phyloP scores from a whole-genome alignment of 2,329 filamentous ascomycete genomes.

The Aspergillus pseudoviridinutans region DNA sequence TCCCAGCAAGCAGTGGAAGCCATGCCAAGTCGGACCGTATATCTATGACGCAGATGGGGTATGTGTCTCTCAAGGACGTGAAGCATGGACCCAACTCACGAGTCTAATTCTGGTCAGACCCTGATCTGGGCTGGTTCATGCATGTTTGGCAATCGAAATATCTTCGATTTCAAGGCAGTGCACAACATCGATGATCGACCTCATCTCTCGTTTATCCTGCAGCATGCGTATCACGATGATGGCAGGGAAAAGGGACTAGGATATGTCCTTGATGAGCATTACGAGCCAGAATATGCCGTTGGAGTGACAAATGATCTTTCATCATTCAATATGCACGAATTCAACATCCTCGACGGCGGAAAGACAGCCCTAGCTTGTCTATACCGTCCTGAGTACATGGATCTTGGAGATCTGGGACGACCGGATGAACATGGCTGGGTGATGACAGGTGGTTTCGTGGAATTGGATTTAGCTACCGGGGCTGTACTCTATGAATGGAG shows the following conservation, averaged over 20 bases:
- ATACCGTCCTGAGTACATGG: conserved; percentile 19
- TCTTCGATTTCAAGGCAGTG: conserved; percentile 47
- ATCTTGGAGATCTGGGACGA: conserved; percentile 28
- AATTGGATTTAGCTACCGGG: conserved; percentile 34
- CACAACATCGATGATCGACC: conserved; percentile 40
- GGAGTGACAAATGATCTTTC: conserved; percentile 23
- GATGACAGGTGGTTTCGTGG: conserved; percentile 34
- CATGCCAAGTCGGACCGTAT: conserved; percentile 45
- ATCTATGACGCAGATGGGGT: conserved; percentile 49
- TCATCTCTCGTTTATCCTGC: conserved; percentile 47
- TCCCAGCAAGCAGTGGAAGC: conserved; percentile 29
- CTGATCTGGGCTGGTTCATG: conserved; percentile 49
- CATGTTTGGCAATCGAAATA: conserved; percentile 44
- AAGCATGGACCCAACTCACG: not conserved
- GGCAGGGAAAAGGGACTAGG: conserved; percentile 44
- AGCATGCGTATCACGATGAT: conserved; percentile 26
- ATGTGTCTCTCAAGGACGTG: conserved; percentile 9
- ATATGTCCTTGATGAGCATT: conserved; percentile 47
- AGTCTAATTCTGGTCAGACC: conserved; percentile 14
- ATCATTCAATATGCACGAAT: conserved; percentile 41
- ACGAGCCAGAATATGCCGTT: conserved; percentile 42
- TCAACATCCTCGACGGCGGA: conserved; percentile 35
- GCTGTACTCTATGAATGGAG: conserved; percentile 36
- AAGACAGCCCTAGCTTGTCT: conserved; percentile 30
- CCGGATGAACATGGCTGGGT: conserved; percentile 30